Evolutionary conservation across 805 yeast species (phyloP).

Genomic region (Cyberlindnera japonica): DNA sequence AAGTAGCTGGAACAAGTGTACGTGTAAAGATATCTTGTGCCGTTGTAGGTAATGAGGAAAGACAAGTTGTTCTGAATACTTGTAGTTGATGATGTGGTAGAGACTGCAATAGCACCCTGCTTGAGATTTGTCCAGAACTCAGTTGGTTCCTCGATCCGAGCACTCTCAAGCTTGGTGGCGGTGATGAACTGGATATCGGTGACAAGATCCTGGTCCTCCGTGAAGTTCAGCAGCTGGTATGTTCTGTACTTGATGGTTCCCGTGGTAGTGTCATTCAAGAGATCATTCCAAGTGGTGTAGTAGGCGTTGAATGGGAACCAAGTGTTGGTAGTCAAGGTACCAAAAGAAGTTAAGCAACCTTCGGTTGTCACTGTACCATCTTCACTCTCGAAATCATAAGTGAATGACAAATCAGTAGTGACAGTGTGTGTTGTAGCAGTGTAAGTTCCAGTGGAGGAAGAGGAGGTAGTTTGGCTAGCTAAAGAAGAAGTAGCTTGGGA

Average conservation of each 20-base stretch:
- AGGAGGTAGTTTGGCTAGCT: constrained; percentile 3
- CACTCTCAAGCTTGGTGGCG: background rate
- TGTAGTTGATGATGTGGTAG: background rate
- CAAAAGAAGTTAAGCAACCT: constrained; percentile 1
- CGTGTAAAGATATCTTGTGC: constrained; percentile 6
- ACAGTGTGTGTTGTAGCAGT: constrained; percentile 1
- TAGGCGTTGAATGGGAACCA: background rate
- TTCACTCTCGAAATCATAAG: background rate
- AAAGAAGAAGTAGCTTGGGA: constrained; percentile 13
- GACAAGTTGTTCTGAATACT: background rate
- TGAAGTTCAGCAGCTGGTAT: constrained; percentile 15
- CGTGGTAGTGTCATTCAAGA: background rate
- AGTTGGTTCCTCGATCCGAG: constrained; percentile 2
- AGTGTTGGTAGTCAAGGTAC: background rate
- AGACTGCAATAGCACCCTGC: constrained; percentile 12
- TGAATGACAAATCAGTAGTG: background rate
- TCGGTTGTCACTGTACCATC: constrained; percentile 8
- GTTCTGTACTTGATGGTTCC: constrained; percentile 1
- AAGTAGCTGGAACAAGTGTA: constrained; percentile 6
- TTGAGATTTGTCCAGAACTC: constrained; percentile 13
- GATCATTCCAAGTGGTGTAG: constrained; percentile 8
- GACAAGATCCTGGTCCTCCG: constrained; percentile 13
- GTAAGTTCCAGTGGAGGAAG: background rate
- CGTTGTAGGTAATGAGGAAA: constrained; percentile 11
- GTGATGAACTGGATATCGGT: constrained; percentile 15